Conservation (phyloP, 306 rosid species). For the Prunus kanzakura region DNA sequence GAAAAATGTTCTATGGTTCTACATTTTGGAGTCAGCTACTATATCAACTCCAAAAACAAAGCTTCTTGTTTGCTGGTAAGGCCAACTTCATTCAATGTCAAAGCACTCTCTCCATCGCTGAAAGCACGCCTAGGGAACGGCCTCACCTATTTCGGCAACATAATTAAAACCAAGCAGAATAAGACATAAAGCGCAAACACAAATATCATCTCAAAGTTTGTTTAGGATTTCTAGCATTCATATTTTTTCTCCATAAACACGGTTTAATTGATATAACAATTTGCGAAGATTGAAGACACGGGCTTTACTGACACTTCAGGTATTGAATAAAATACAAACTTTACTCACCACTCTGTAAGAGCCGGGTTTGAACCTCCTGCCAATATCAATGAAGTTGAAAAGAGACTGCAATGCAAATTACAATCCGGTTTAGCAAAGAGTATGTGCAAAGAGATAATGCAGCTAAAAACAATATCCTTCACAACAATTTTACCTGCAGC, state of each 20-base stretch:
- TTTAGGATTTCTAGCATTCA: background rate
- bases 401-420: constrained; percentile 58
- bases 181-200: background rate
- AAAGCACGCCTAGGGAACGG: constrained; percentile 87
- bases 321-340: background rate
- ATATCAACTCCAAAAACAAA: constrained; percentile 76
- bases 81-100: constrained; percentile 67
- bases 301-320: constrained; percentile 1
- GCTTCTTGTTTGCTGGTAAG: constrained; percentile 91
- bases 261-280: background rate
- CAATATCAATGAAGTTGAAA: constrained; percentile 80
- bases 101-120: constrained; percentile 59
- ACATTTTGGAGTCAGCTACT: constrained; percentile 31
- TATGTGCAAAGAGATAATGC: constrained; percentile 2
- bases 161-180: background rate
- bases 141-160: constrained; percentile 68
- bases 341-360: constrained; percentile 84
- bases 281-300: background rate
- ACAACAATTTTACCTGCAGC: constrained; percentile 59
- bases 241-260: background rate
- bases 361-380: constrained; percentile 74
- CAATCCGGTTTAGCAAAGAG: constrained; percentile 22
- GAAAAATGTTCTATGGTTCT: constrained; percentile 32
- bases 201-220: background rate
- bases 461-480: background rate